Base-by-base conservation (phyloP, 2,329 filamentous ascomycete species). In the Colletotrichum sojae region DNA sequence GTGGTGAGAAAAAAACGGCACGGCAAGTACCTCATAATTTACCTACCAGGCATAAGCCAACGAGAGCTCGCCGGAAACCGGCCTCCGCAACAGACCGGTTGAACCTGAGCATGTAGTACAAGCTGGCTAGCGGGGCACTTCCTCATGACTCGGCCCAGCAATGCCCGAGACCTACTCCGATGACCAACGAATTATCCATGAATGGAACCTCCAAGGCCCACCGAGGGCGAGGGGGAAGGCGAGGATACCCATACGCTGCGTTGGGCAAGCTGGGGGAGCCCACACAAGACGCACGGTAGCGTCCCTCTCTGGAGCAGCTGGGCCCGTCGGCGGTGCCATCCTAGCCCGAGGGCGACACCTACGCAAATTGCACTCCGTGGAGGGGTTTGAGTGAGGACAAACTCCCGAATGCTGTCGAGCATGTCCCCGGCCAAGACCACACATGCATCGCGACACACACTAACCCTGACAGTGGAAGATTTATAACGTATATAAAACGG, bases 141-240 rank as follows among this genome's bases (percentile, higher is more conserved):
- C 12, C 16, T 55, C 55, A 66, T 69, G 66, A 66, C 62, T 69
- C 66, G 66, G 66, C 55, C 55, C 62, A 66, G 66, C 51, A 66
- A 45, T 39, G 22, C 45, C 66, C 66, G 66, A 69, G 62, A 66
- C 49, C 51, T 65, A 51, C 16, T 60, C 62, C 55, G 66, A 60
- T 59, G 25, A 60, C 43, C 27, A 66, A 46, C 39, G 62, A 69
- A 69, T 69, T 60, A 55, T 60, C 66, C 66, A 69, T 66, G 63
- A 69, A 66, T 66, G 62, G 55, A 65, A 45, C 65, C 46, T 27
- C 6, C 22, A 49, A 25, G 61, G 5, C 51, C 66, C 66, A 69
- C 62, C 45, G 25, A 43, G 18, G 36, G 46, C 36, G 59, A 62
- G 39, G 36, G 49, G 58, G 13, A 45, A 39, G 25, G 49, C 63